These are phyloP conservation scores for Sporormia fimetaria DNA, from an alignment of 495 filamentous ascomycete genomes.

Conservation along the genomic window DNA sequence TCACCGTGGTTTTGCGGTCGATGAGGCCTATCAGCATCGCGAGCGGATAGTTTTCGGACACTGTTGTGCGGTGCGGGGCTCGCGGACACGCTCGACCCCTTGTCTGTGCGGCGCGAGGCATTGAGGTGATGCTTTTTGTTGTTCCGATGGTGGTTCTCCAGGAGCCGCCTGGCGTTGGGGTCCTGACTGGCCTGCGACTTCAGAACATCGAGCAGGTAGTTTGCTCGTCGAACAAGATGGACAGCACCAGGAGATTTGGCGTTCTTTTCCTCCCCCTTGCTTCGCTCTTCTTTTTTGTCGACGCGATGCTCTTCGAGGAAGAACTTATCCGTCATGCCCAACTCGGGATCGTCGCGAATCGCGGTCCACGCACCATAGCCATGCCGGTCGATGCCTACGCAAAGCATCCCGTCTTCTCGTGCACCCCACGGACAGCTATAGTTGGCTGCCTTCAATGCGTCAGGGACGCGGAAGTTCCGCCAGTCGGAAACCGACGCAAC, in stretches of 20 bases:
- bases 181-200: slow-evolving; percentile 49
- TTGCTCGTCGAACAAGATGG: slow-evolving; percentile 85
- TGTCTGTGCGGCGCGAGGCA: slow-evolving; percentile 19
- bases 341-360: slow-evolving; percentile 83
- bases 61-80: slow-evolving; percentile 16
- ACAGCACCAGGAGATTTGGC: slow-evolving; percentile 92
- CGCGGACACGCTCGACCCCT: slow-evolving; percentile 20
- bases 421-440: slow-evolving; percentile 83
- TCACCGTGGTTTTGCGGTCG: slow-evolving; percentile 39
- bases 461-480: slow-evolving; percentile 71
- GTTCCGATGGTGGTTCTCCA: slow-evolving; percentile 27
- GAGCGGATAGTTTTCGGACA: slow-evolving; percentile 31
- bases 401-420: slow-evolving; percentile 92
- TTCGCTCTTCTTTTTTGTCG: slow-evolving; percentile 85
- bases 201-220: slow-evolving; percentile 86
- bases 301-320: slow-evolving; percentile 98
- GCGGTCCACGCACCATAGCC: slow-evolving; percentile 89
- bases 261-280: slow-evolving; percentile 60
- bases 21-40: slow-evolving; percentile 43
- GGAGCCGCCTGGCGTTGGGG: slow-evolving; percentile 18
- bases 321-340: slow-evolving; percentile 81
- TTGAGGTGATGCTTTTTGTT: slow-evolving; percentile 30
- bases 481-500: slow-evolving; percentile 52
- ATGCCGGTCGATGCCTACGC: slow-evolving; percentile 81
- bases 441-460: slow-evolving; percentile 75